A percentile compares a stretch with the other conserved stretches of the same genome.
Conservation (phyloP, 345 rosid species). For the Brassica juncea region DNA sequence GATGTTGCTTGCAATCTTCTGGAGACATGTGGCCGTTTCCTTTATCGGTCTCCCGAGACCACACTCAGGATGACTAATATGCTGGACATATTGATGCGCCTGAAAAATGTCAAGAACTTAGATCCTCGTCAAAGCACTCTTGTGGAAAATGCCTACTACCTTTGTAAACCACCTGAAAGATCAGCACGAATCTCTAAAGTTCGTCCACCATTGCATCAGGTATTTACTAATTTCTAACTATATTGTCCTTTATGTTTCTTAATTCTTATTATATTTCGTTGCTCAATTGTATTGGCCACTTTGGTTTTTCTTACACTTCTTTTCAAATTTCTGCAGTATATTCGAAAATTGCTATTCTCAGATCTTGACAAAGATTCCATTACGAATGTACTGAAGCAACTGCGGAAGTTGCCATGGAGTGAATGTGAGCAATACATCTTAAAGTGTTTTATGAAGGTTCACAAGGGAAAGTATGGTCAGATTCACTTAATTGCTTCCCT, state of each 20-base stretch:
- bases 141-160: slow-evolving; percentile 98
- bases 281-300: neutral
- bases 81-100: slow-evolving; percentile 99
- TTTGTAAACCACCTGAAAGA: slow-evolving; percentile 99
- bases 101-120: slow-evolving; percentile 98
- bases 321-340: slow-evolving; percentile 62
- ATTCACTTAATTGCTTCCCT: slow-evolving; percentile 97
- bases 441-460: slow-evolving; percentile 98
- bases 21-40: slow-evolving; percentile 98
- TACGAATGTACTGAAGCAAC: slow-evolving; percentile 93
- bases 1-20: slow-evolving; percentile 98
- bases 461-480: slow-evolving; percentile 95
- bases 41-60: slow-evolving; percentile 97
- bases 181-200: slow-evolving; percentile 88
- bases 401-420: slow-evolving; percentile 93
- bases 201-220: slow-evolving; percentile 94
- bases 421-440: slow-evolving; percentile 90
- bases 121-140: slow-evolving; percentile 98
- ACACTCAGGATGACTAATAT: slow-evolving; percentile 89
- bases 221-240: slow-evolving; percentile 30
- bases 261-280: slow-evolving; percentile 6
- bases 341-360: slow-evolving; percentile 83
- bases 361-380: slow-evolving; percentile 94
- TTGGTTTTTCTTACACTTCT: slow-evolving; percentile 12
- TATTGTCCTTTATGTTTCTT: neutral